phyloP scores from a whole-genome alignment of 1,284 basidiomycete species.

The Austropuccinia psidii region DNA sequence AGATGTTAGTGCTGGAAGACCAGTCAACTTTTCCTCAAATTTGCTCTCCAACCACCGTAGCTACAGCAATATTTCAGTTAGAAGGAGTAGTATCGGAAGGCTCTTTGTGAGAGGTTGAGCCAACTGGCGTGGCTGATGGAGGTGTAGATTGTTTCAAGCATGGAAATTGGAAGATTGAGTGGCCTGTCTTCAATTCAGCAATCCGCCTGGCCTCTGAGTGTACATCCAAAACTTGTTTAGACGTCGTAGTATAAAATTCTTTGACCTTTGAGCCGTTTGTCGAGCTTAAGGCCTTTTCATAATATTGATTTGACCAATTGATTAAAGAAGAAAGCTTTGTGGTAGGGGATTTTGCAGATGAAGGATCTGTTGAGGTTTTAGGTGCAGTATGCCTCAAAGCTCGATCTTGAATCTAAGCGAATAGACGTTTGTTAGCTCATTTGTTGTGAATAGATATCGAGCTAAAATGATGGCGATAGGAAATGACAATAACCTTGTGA shows the following conservation, averaged over 20 bases:
- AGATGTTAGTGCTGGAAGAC: too few relatives aligned
- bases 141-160: background rate
- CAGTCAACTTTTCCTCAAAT: too few relatives aligned
- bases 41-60: too few relatives aligned
- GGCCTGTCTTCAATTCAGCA: conserved; percentile 53
- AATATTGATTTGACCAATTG: conserved; percentile 55
- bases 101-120: background rate
- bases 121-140: background rate
- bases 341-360: background rate
- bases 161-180: conserved; percentile 12
- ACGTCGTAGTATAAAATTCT: conserved; percentile 67
- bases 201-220: conserved; percentile 79
- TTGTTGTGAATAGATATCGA: too few relatives aligned
- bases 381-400: background rate
- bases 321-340: background rate
- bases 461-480: background rate
- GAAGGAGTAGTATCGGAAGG: background rate
- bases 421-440: background rate
- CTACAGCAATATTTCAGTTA: background rate
- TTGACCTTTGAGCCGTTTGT: conserved; percentile 51
- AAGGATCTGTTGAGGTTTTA: background rate
- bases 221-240: conserved; percentile 72
- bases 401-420: conserved; percentile 16
- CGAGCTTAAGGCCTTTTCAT: conserved; percentile 63
- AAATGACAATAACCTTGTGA: conserved; percentile 58